Evolutionary conservation across 1,284 basidiomycete genomes (phyloP).

Genomic region (Earliella scabrosa): DNA sequence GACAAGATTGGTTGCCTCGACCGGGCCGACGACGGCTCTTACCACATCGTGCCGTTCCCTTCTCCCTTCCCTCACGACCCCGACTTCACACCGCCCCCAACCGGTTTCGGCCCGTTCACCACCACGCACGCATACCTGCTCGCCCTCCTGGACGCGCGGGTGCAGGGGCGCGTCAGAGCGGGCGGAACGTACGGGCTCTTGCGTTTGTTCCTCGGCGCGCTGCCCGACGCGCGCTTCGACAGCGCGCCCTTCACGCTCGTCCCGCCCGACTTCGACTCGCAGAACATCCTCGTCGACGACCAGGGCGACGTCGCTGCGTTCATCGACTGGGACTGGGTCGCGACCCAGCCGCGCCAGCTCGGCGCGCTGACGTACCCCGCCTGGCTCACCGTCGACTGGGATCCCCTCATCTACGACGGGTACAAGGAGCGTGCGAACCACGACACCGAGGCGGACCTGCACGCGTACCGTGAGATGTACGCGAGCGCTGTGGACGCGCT

Average conservation of each 20-base stretch:
- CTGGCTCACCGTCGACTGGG: constrained; percentile 6
- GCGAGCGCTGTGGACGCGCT: background rate
- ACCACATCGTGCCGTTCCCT: constrained; percentile 1
- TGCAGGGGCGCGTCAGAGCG: background rate
- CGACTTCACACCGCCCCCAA: background rate
- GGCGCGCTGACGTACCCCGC: constrained; percentile 6
- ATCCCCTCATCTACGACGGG: background rate
- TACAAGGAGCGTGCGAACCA: background rate
- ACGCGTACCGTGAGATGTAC: background rate
- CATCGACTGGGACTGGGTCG: constrained; percentile 16
- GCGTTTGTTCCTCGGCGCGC: constrained; percentile 3
- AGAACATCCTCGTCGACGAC: constrained; percentile 15
- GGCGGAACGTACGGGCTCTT: background rate
- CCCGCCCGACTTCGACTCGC: constrained; percentile 15
- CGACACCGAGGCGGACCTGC: constrained; percentile 2
- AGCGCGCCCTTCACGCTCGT: constrained; percentile 5
- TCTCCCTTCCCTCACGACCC: background rate
- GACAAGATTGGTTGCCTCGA: constrained; percentile 5
- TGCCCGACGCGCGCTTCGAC: constrained; percentile 1
- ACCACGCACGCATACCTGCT: background rate
- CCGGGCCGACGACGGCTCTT: background rate
- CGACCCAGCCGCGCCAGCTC: constrained; percentile 1
- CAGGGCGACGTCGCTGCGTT: constrained; percentile 5
- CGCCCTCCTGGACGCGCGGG: background rate
- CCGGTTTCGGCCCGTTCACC: background rate